Evolutionary conservation across 495 filamentous ascomycete genomes (phyloP).

Genomic region (Daldinia vernicosa): DNA sequence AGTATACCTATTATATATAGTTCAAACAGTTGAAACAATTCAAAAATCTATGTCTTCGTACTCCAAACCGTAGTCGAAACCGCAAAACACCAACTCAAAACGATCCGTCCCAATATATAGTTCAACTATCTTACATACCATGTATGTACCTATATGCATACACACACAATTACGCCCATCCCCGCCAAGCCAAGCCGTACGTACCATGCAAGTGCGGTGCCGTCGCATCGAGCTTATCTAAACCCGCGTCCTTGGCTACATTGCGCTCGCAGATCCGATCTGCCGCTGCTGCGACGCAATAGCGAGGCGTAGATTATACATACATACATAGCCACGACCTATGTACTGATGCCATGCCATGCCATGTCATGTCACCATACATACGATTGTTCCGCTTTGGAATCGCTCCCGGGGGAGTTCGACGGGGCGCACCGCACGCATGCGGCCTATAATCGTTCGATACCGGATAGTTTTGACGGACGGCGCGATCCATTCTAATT

Average conservation of each 20-base stretch:
- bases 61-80: neutral
- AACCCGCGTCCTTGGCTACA: neutral
- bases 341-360: neutral
- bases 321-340: neutral
- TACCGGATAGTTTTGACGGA: neutral
- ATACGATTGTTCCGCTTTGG: neutral
- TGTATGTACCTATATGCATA: too few relatives aligned
- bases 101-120: neutral
- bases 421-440: neutral
- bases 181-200: neutral
- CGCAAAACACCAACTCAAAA: neutral
- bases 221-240: conserved; percentile 13
- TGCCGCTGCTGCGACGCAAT: conserved; percentile 4
- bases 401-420: neutral
- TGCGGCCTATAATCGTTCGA: neutral
- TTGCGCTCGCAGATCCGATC: conserved; percentile 11
- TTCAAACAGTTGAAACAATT: neutral
- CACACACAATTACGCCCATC: too few relatives aligned
- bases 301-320: conserved; percentile 5
- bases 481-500: neutral
- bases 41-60: neutral
- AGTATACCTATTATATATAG: neutral
- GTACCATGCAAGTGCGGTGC: neutral
- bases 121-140: too few relatives aligned
- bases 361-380: neutral